These are phyloP conservation scores for Mortierella sp. DNA, from an alignment of 371 early-diverging fungal genomes.

Conservation along the genomic window DNA sequence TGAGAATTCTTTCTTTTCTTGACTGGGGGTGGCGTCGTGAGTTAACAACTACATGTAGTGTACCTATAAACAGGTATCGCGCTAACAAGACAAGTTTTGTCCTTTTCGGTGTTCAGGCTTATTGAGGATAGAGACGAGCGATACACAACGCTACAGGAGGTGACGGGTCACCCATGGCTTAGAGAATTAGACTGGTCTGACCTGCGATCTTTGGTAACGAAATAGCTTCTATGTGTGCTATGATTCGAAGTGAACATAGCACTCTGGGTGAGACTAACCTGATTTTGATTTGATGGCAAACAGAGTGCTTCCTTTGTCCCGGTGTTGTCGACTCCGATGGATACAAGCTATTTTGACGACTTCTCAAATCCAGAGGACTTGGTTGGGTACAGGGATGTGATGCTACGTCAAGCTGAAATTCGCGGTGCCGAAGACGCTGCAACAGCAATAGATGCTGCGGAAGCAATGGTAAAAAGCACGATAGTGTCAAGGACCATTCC, in stretches of 20 bases:
- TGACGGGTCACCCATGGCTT: constrained; percentile 83
- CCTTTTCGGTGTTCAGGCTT: constrained; percentile 50
- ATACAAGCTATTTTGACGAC: constrained; percentile 91
- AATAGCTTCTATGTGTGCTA: no score
- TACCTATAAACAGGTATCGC: neutral
- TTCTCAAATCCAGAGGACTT: constrained; percentile 76
- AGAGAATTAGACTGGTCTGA: constrained; percentile 77
- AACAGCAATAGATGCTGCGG: neutral
- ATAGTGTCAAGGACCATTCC: no score
- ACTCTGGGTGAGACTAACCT: neutral
- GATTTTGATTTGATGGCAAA: neutral
- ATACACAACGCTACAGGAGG: constrained; percentile 60
- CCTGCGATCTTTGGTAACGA: constrained; percentile 59
- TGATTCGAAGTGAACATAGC: constrained; percentile 2
- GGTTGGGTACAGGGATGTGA: constrained; percentile 79
- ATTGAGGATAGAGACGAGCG: constrained; percentile 65
- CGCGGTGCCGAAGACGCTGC: constrained; percentile 27
- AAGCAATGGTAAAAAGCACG: neutral
- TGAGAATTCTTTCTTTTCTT: constrained; percentile 18
- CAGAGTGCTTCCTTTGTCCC: constrained; percentile 83
- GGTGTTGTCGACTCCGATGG: constrained; percentile 69
- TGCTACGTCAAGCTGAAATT: constrained; percentile 61
- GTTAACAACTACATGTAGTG: neutral
- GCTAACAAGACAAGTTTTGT: neutral
- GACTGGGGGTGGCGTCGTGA: neutral